Base-by-base conservation (phyloP, 2,329 filamentous ascomycete species). In the Pestalotiopsis sp. region DNA sequence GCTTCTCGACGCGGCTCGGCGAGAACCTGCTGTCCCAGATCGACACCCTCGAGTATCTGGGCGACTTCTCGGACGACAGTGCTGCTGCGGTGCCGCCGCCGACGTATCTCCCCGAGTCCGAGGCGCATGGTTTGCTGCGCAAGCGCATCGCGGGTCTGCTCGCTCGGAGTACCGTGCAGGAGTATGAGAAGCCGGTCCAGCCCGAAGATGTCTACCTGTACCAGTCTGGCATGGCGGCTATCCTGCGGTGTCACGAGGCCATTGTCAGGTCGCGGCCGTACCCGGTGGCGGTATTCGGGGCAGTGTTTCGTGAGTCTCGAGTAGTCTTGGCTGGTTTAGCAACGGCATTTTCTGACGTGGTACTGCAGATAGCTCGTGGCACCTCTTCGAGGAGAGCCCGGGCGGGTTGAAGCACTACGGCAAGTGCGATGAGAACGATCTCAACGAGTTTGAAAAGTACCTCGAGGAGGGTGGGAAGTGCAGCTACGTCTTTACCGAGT, bases 151-250 rank as follows among this genome's bases (percentile, higher is more conserved):
- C 77, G 1, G 75, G 77, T 2, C 75, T 86, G 13, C 72, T 86
- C 14, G 80, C 80, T 66, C 80, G 83, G 4, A 83, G 81, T 0
- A 76, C 82, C 1, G 74, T 78, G 27, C 73, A 79, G 1, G 72
- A 71, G 5, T 72, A 74, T n/a, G 67, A 72, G 64, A 72, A 71
- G 62, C 45, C 64, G 6, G 75, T 79, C 1, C 66, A n/a, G 0
- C 67, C 71, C 3, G 77, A 78, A 3, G 86, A 89, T 69, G 82
- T 90, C 1, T 87, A 81, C 64, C 77, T 90, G 23, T 88, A 85
- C 72, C 82, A 83, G 4, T 85, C 85, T 0, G 87, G 87, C 31
- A 89, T 89, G 86, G 82, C 82, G 0, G 80, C 83, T 31, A 82
- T 90, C 12, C 85, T 82, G 67, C 76, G 81, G 27, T 70, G 81